Evolutionary conservation across 1,284 basidiomycete species (phyloP).

Genomic region (Rhizoctonia solani): DNA sequence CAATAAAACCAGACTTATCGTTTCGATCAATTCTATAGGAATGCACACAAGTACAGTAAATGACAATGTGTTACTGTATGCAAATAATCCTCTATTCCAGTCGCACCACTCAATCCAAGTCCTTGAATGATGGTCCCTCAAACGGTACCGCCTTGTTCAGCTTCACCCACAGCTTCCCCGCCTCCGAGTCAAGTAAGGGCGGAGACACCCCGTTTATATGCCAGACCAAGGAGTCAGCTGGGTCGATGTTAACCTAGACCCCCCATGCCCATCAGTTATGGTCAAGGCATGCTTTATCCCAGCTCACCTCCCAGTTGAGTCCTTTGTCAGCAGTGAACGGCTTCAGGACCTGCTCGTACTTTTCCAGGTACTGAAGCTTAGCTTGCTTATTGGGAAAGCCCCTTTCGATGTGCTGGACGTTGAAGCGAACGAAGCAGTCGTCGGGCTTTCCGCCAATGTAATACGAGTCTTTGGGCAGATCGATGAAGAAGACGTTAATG

Average conservation of each 20-base stretch:
- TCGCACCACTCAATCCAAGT: too few relatives aligned
- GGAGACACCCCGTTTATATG: background rate
- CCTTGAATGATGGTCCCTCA: background rate
- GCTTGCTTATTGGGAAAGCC: background rate
- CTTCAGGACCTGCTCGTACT: background rate
- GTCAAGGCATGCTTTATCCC: too few relatives aligned
- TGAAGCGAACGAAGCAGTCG: background rate
- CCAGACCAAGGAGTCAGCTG: background rate
- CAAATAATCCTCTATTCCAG: too few relatives aligned
- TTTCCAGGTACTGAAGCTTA: background rate
- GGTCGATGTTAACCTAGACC: background rate
- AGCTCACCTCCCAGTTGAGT: conserved; percentile 7
- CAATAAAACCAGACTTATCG: too few relatives aligned
- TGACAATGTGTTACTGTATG: too few relatives aligned
- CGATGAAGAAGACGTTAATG: background rate
- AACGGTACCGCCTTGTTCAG: background rate
- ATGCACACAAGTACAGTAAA: too few relatives aligned
- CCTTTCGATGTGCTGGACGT: background rate
- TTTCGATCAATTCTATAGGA: too few relatives aligned
- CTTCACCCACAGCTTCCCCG: background rate
- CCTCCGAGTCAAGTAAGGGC: background rate
- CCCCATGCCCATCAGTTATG: background rate
- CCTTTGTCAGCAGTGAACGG: background rate
- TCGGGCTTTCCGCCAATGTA: background rate
- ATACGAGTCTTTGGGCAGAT: background rate